Base-by-base conservation (phyloP, 805 yeast species). In the Zygosaccharomyces bailii region DNA sequence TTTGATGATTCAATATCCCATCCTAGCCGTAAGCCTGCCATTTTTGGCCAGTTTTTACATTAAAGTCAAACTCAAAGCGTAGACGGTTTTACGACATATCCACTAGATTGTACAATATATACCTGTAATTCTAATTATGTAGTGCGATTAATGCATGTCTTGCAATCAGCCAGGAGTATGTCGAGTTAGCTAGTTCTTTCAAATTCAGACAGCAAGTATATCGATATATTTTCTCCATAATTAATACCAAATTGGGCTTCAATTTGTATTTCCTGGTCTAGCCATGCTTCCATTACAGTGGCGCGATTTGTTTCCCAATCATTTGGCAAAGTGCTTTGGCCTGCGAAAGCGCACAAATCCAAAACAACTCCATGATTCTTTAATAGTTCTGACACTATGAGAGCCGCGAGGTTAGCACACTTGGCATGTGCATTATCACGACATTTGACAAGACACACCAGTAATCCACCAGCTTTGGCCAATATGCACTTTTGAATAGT, bases 341-440 rank as follows among this genome's bases (percentile, higher is more conserved):
- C 78, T 34, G 86, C 78, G 66, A 91, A 93, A 0, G 88, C 84
- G 29, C 93, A 84, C 34, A 91, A 76, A 62, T 95, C 97, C 16
- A 89, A 70, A 7, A 87, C 75, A 45, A 93, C 68, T 51, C 88
- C 93, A 61, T 90, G 96, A 49, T 78, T 82, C 49, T 85, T 80
- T 55, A 95, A 68, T 0, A 91, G 79, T 13, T 81, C 80, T 51
- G 86, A 84, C 34, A 86, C 89, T 35, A 93, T 75, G 17, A 90
- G 76, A 1, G 98, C 95, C 0, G 88, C 89, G 45, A 93, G 62
- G 0, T 93, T 80, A 1, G 96, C 82, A 36, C 49, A 55, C 21
- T 56, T 53, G 44, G 80, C 67, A 49, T 74, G 71, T 31, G 71
- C 66, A 7, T 68, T 65, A 32, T 80, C 60, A 34, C 71, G 71